A percentile compares a stretch with the other conserved stretches of the same genome.
Evolutionary conservation across 1,139 yeast species (phyloP).

Genomic region (Geotrichum aggregatum): DNA sequence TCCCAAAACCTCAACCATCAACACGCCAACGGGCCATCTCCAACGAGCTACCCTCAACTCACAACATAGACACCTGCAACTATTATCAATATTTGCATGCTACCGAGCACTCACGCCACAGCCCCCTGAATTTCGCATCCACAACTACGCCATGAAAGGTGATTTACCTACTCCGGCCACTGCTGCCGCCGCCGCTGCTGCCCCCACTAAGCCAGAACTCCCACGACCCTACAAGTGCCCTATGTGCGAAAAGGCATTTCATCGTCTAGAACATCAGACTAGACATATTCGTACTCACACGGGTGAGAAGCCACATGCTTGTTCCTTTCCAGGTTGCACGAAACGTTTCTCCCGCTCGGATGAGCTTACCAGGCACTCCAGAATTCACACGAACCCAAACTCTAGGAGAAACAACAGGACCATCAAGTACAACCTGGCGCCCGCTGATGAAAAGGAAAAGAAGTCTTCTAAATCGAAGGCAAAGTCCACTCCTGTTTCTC

Average conservation of each 20-base stretch:
- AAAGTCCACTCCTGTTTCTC: neutral
- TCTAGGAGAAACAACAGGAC: constrained; percentile 49
- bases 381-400: constrained; percentile 81
- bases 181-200: no score
- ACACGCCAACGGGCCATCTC: no score
- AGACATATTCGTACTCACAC: constrained; percentile 93
- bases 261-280: constrained; percentile 88
- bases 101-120: no score
- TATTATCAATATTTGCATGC: no score
- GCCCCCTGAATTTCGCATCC: no score
- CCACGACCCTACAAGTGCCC: constrained; percentile 86
- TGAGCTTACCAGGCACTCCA: constrained; percentile 81
- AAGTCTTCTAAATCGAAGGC: neutral
- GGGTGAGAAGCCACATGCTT: constrained; percentile 90
- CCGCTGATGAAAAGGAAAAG: constrained; percentile 29
- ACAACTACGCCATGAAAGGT: no score
- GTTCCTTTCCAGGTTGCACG: constrained; percentile 81
- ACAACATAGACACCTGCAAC: no score
- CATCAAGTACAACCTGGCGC: constrained; percentile 31
- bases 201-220: constrained; percentile 34
- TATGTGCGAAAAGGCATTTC: constrained; percentile 86
- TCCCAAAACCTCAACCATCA: no score
- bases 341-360: constrained; percentile 85
- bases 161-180: neutral
- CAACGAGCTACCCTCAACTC: no score